Base-by-base conservation (phyloP, 164 flowering plant genomes). In the Vitis rotundifolia region DNA sequence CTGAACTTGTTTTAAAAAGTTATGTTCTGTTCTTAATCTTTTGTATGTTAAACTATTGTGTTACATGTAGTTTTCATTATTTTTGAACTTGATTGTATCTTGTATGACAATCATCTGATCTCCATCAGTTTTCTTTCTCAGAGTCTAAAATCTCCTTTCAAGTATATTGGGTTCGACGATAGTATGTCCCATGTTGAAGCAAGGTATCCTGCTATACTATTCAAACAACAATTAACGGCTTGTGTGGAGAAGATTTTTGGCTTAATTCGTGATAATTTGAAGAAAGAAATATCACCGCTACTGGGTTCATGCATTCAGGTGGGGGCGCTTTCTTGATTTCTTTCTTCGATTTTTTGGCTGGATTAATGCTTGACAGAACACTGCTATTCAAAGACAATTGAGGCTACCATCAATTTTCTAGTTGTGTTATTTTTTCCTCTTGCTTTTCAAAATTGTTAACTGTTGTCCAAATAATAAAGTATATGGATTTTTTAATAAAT, bases 211-310 rank as follows among this genome's bases (percentile, higher is more conserved):
- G 97, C 98, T 59, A 79, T 94, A 68, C 76, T 94, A 1, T 94
- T 94, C 67, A 94, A 92, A 71, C 98, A 94, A 71, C 97, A 92
- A 67, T 77, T 94, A 76, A 92, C 97, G 72, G 97, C 97, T 58
- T 88, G 89, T 71, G 94, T 92, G 37, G 97, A 92, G 80, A 94
- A 88, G 84, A 92, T 92, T 47, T 94, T 89, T 82, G 97, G 98
- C 57, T 75, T 91, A 79, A 89, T 94, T 59, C 89, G 98, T 22
- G 97, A 92, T 83, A 91, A 89, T 79, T 73, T 88, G 80, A 94
- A 94, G 81, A 94, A 90, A 71, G 98, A 94, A 79, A 80, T 94
- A 64, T 80, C 88, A 13, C 97, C 94, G 11, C 79, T 94, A 15
- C 70, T 94, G 73, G 76, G 78, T 52, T 82, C 69, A 48, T 94